Evolutionary conservation across 306 rosid genomes (phyloP), one percentile per base, ranked within the genome.

Genomic region (Cicer arietinum): DNA sequence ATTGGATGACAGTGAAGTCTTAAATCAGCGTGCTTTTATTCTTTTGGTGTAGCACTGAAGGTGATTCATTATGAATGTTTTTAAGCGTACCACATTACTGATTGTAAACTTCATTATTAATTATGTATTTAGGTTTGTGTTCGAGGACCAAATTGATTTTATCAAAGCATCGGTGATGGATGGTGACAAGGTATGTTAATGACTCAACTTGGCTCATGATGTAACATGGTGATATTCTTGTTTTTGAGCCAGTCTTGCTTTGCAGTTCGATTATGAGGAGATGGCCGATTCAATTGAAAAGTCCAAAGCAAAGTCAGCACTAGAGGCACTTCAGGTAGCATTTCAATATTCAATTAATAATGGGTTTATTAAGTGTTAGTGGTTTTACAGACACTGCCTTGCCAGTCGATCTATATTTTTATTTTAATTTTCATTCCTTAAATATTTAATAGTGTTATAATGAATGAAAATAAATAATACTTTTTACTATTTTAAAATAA

Each of bases 131-230:
- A 91, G 96, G 85, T 89, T 77, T 80, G 99, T 94, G 18, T 94
- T 92, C 69, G 99, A 92, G 86, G 97, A 92, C 79, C 99, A 94
- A 81, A 94, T 94, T 83, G 97, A 92, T 41, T 91, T 94, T 84
- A 90, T 94, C 82, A 94, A 90, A 84, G 93, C 86, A 48, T 84
- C 97, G 2, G 97, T 92, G 47, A 91, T 94, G 86, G 96, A 85
- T 57, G 99, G 99, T 10, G 99, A 94, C 72, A 75, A 86, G 84
- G 93, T 94, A 88, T 80, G 16, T 60, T 66, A 53, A 60, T 73
- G 42, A 69, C 48, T 62, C 17, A 62, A 50, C 52, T 75, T 69
- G 22, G 68, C 51, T 58, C 51, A 2, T 80, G 46, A 25, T 44
- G 65, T 77, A 73, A 16, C 77, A 22, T 64, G 62, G 12, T 43